A percentile compares a stretch with the other conserved stretches of the same genome.
phyloP scores from a whole-genome alignment of 768 basidiomycete species.

The Tulasnella calospora region DNA sequence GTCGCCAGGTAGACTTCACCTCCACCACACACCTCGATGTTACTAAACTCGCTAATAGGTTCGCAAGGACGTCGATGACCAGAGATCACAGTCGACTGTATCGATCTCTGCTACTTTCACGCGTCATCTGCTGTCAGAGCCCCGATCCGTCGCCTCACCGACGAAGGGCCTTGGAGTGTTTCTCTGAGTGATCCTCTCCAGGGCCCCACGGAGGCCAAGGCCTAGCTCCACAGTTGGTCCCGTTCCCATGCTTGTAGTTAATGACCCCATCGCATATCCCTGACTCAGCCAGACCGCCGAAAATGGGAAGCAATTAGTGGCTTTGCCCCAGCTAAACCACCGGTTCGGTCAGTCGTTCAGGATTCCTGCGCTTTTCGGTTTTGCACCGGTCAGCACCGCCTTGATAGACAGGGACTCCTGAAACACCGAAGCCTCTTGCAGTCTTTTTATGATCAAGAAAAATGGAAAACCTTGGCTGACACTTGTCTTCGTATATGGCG shows the following conservation, averaged over 20 bases:
- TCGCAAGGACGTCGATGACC: too few species aligned
- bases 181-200: too few species aligned
- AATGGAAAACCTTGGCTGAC: neutral
- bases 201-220: too few species aligned
- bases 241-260: neutral
- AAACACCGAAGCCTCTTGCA: neutral
- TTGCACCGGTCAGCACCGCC: neutral
- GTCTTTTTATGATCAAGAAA: neutral
- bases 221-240: neutral
- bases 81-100: too few species aligned
- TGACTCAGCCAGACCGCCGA: neutral
- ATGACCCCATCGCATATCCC: neutral
- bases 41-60: neutral
- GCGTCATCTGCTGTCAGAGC: too few species aligned
- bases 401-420: neutral
- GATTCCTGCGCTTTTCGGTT: neutral
- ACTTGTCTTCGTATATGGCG: too few species aligned
- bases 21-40: neutral
- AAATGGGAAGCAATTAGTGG: slow-evolving; percentile 1
- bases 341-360: neutral
- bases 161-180: too few species aligned
- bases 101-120: too few species aligned
- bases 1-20: neutral
- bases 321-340: neutral
- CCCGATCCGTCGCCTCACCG: too few species aligned